Conservation (phyloP, 1,284 basidiomycete genomes). For the Gymnopus androsaceus region DNA sequence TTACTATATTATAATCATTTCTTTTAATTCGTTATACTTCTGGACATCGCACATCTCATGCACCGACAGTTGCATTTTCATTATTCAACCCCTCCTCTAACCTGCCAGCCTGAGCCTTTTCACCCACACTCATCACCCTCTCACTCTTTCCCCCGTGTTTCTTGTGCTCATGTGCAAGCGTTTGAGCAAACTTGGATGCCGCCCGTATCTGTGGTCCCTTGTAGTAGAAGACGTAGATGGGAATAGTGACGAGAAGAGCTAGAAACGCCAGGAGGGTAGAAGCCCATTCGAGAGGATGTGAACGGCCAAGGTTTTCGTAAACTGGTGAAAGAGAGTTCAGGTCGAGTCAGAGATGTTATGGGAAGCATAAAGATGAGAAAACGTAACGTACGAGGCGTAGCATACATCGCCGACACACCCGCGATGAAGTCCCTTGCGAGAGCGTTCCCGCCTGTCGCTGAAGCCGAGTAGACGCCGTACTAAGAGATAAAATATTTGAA, state of each 20-base stretch:
- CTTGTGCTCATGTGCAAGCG: not conserved
- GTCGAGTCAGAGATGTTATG: not conserved
- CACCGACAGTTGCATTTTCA: not conserved
- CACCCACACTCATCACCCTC: not conserved
- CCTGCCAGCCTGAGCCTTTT: not conserved
- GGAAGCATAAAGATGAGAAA: not conserved
- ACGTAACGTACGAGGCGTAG: slow-evolving; percentile 13
- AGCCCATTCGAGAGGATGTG: slow-evolving; percentile 8
- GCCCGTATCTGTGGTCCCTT: slow-evolving; percentile 7
- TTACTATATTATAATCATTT: not conserved
- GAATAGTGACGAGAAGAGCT: slow-evolving; percentile 1
- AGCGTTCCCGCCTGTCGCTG: slow-evolving; percentile 23
- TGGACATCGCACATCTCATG: not conserved
- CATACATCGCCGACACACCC: slow-evolving; percentile 24
- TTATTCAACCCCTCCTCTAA: not conserved
- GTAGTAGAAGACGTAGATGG: slow-evolving; percentile 6
- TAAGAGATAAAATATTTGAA: too few species aligned
- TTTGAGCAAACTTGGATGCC: slow-evolving; percentile 7
- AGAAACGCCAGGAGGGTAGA: slow-evolving; percentile 7
- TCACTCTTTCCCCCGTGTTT: not conserved
- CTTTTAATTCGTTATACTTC: not conserved
- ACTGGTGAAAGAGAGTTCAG: not conserved
- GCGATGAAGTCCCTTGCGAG: slow-evolving; percentile 23
- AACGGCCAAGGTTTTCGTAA: slow-evolving; percentile 4
- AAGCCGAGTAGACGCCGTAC: slow-evolving; percentile 22